Conservation (phyloP, 2,329 filamentous ascomycete species). For the Westerdykella aurantiaca region DNA sequence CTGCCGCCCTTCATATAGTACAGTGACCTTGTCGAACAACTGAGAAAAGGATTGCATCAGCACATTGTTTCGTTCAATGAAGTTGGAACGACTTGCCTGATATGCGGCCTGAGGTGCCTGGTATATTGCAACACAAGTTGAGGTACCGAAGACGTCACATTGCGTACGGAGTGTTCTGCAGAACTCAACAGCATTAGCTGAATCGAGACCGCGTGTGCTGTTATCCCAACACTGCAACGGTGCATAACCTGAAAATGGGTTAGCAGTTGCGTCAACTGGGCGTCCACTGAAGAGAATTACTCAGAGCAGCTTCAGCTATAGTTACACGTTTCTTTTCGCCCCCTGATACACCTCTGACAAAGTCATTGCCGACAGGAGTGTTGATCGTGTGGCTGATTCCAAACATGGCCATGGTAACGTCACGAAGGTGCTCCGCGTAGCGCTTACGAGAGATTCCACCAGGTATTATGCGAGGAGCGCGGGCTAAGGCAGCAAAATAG, state of each 20-base stretch:
- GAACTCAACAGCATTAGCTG: slow-evolving; percentile 52
- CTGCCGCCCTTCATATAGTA: slow-evolving; percentile 70
- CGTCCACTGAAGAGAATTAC: slow-evolving; percentile 59
- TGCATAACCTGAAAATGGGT: slow-evolving; percentile 43
- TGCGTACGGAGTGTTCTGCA: slow-evolving; percentile 47
- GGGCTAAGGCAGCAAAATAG: slow-evolving; percentile 59
- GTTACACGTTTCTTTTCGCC: slow-evolving; percentile 71
- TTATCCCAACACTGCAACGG: slow-evolving; percentile 37
- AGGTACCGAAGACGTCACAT: slow-evolving; percentile 45
- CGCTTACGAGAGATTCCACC: slow-evolving; percentile 49
- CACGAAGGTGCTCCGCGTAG: slow-evolving; percentile 57
- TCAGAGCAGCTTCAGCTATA: slow-evolving; percentile 49
- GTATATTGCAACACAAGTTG: slow-evolving; percentile 47
- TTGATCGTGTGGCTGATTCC: slow-evolving; percentile 66
- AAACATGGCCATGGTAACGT: slow-evolving; percentile 67
- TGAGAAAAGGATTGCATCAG: background rate
- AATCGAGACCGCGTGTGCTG: slow-evolving; percentile 25
- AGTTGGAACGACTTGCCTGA: slow-evolving; percentile 37
- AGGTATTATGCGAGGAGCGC: slow-evolving; percentile 56
- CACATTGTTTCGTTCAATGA: slow-evolving; percentile 32
- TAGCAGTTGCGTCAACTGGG: slow-evolving; percentile 32
- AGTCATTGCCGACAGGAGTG: slow-evolving; percentile 67
- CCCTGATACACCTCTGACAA: slow-evolving; percentile 63
- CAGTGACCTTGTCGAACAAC: slow-evolving; percentile 61
- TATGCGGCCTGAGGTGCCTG: slow-evolving; percentile 63